These are phyloP conservation scores for Apiosordaria backusii DNA, from an alignment of 495 filamentous ascomycete species.

Conservation along the genomic window DNA sequence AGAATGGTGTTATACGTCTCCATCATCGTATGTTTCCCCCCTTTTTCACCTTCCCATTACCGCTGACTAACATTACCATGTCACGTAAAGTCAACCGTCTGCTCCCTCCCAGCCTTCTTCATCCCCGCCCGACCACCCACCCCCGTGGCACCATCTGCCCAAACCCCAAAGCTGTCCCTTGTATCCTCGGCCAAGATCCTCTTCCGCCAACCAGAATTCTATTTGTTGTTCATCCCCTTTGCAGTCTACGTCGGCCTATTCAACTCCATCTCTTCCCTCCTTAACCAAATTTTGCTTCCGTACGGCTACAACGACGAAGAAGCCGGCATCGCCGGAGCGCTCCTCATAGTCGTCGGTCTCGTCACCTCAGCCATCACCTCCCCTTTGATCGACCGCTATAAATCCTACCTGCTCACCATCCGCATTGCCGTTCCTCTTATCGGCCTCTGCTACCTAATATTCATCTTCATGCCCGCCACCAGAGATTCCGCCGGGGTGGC, in stretches of 20 bases:
- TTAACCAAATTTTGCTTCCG: slow-evolving; percentile 85
- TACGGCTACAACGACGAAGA: slow-evolving; percentile 76
- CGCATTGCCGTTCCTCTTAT: slow-evolving; percentile 73
- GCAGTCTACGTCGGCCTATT: slow-evolving; percentile 85
- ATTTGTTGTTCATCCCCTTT: slow-evolving; percentile 73
- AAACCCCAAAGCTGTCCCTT: slow-evolving; percentile 49
- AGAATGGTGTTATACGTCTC: slow-evolving; percentile 83
- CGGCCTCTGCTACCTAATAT: slow-evolving; percentile 64
- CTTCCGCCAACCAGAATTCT: slow-evolving; percentile 59
- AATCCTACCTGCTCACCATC: slow-evolving; percentile 72
- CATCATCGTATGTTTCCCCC: slow-evolving; percentile 62
- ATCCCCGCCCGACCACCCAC: slow-evolving; percentile 77
- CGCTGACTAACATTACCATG: slow-evolving; percentile 10
- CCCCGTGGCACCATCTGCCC: slow-evolving; percentile 50
- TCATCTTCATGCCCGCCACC: slow-evolving; percentile 77
- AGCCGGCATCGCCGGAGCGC: slow-evolving; percentile 82
- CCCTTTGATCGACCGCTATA: slow-evolving; percentile 80
- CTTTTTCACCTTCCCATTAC: neutral
- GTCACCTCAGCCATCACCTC: slow-evolving; percentile 68
- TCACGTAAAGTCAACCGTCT: slow-evolving; percentile 63
- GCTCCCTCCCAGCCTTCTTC: slow-evolving; percentile 77
- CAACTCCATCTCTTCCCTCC: slow-evolving; percentile 81
- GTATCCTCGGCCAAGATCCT: slow-evolving; percentile 50
- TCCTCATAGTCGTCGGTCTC: slow-evolving; percentile 88
- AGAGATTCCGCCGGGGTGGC: slow-evolving; percentile 49